phyloP scores from a whole-genome alignment of 2,329 filamentous ascomycete genomes.

The Fusarium foetens region DNA sequence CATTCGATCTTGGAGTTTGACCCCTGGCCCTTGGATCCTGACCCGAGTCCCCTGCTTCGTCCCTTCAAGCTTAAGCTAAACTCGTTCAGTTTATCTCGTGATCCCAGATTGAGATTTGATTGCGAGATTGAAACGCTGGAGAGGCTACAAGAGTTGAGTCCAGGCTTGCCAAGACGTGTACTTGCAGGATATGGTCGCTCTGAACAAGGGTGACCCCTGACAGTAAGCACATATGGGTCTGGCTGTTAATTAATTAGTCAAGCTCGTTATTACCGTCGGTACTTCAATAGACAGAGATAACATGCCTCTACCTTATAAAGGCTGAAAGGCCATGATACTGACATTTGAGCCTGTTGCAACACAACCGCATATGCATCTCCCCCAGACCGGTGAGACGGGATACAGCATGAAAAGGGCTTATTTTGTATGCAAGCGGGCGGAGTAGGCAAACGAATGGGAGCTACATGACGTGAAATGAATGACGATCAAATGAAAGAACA shows the following conservation, averaged over 20 bases:
- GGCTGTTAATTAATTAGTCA: not conserved
- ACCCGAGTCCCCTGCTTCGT: not conserved
- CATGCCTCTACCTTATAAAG: not conserved
- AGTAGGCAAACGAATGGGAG: not conserved
- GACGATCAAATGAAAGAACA: not conserved
- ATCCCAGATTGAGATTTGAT: not conserved
- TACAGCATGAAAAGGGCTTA: constrained; percentile 2
- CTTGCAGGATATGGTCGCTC: constrained; percentile 4
- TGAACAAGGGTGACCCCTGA: constrained; percentile 1
- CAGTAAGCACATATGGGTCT: not conserved
- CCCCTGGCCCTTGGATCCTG: not conserved
- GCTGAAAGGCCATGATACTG: not conserved
- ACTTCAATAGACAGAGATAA: not conserved
- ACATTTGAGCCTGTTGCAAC: constrained; percentile 1
- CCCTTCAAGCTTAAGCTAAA: not conserved
- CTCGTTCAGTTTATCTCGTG: not conserved
- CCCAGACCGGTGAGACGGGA: constrained; percentile 17
- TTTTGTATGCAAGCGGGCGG: not conserved
- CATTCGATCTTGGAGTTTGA: not conserved
- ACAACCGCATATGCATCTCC: not conserved
- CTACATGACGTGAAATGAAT: not conserved
- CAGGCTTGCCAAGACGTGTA: constrained; percentile 15
- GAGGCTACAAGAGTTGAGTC: not conserved
- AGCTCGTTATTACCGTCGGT: not conserved
- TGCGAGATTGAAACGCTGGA: not conserved